Conservation (phyloP, 805 yeast species). For the Myxozyma neotropica region DNA sequence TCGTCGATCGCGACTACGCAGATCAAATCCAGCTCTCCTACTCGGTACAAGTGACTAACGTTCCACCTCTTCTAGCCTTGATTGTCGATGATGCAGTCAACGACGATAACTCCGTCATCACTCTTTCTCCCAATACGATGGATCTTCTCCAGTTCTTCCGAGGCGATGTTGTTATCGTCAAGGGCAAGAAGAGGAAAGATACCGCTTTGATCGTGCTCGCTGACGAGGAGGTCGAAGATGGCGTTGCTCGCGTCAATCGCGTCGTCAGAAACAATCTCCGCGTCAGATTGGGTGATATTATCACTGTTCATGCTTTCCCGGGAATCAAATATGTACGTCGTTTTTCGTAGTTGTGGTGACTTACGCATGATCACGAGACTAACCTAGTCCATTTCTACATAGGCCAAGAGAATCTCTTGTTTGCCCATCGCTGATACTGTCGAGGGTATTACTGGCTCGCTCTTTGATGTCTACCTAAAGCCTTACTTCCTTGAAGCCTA, state of each 20-base stretch:
- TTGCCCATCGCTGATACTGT: slow-evolving; percentile 97
- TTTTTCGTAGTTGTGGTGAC: neutral
- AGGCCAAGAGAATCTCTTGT: slow-evolving; percentile 87
- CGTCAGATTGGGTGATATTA: slow-evolving; percentile 89
- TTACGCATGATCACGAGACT: neutral
- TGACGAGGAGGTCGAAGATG: slow-evolving; percentile 96
- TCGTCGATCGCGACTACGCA: too few species aligned
- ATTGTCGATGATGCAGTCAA: slow-evolving; percentile 95
- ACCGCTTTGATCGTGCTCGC: slow-evolving; percentile 94
- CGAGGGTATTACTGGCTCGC: slow-evolving; percentile 95
- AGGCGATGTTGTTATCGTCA: slow-evolving; percentile 96
- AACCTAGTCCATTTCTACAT: neutral
- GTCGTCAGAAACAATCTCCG: slow-evolving; percentile 94
- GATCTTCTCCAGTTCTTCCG: slow-evolving; percentile 92
- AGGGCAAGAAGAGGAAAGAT: slow-evolving; percentile 97
- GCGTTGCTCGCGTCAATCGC: slow-evolving; percentile 90
- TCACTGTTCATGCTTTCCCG: slow-evolving; percentile 92
- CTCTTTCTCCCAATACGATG: slow-evolving; percentile 94
- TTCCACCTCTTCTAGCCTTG: slow-evolving; percentile 49
- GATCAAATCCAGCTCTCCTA: neutral
- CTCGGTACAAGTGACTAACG: neutral
- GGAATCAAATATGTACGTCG: slow-evolving; percentile 78
- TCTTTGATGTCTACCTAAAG: slow-evolving; percentile 93
- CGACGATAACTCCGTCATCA: slow-evolving; percentile 95
- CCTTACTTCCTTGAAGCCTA: slow-evolving; percentile 99